Evolutionary conservation across 441 rosid species (phyloP).

Genomic region (Omphalea diandra): DNA sequence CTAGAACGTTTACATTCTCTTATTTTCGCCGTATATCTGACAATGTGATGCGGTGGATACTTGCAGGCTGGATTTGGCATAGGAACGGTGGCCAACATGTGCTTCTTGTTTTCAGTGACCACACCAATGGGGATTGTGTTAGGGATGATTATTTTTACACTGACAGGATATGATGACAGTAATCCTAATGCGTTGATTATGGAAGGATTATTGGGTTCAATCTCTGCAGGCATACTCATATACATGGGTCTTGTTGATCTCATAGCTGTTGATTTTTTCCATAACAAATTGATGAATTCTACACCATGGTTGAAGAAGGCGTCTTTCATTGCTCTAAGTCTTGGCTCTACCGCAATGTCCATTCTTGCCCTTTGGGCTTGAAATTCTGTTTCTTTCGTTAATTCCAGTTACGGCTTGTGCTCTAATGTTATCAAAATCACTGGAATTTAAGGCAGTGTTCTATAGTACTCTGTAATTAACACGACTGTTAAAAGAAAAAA

Average conservation of each 20-base stretch:
- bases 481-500: too few species aligned
- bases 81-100: slow-evolving; percentile 77
- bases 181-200: slow-evolving; percentile 73
- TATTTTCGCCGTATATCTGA: background rate
- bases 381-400: background rate
- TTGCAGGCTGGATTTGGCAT: slow-evolving; percentile 79
- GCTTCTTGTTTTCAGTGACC: slow-evolving; percentile 83
- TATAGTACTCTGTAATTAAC: too few species aligned
- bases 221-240: slow-evolving; percentile 79
- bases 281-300: slow-evolving; percentile 76
- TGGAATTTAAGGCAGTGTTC: too few species aligned
- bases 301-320: slow-evolving; percentile 58
- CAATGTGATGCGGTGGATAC: background rate
- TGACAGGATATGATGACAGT: slow-evolving; percentile 76
- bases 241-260: slow-evolving; percentile 97
- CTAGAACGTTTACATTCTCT: too few species aligned
- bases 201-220: slow-evolving; percentile 80
- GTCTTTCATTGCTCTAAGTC: slow-evolving; percentile 57
- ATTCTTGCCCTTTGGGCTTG: slow-evolving; percentile 94
- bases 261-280: slow-evolving; percentile 84
- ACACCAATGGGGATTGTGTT: slow-evolving; percentile 82
- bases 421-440: too few species aligned
- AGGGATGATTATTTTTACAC: slow-evolving; percentile 75
- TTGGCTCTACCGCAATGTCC: slow-evolving; percentile 86
- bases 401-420: too few species aligned